Evolutionary conservation across 345 rosid species (phyloP).

Genomic region (Luvunga scandens): DNA sequence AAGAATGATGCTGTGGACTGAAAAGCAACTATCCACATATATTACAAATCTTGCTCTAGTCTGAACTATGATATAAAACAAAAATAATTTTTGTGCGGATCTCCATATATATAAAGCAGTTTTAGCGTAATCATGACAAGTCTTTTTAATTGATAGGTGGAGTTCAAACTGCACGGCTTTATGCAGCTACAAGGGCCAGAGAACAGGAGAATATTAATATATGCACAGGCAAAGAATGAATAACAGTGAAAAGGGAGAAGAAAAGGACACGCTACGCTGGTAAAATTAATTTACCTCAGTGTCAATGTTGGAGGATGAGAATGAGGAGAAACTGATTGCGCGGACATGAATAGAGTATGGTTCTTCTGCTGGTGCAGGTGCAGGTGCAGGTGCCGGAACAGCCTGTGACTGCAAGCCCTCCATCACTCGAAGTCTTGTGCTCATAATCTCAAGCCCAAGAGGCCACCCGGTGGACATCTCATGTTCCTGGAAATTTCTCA

Average conservation of each 20-base stretch:
- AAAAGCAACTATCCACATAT: not conserved
- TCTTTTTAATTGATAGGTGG: not conserved
- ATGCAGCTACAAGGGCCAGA: not conserved
- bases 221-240: not conserved
- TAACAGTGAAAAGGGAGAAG: not conserved
- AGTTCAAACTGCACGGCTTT: not conserved
- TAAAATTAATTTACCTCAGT: slow-evolving; percentile 37
- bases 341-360: slow-evolving; percentile 24
- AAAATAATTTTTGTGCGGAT: not conserved
- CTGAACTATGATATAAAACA: not conserved
- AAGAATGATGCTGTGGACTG: slow-evolving; percentile 62
- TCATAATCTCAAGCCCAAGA: slow-evolving; percentile 47
- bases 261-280: not conserved
- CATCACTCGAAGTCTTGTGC: slow-evolving; percentile 30
- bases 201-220: not conserved
- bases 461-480: slow-evolving; percentile 55
- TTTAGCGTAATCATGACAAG: not conserved
- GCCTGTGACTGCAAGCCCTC: slow-evolving; percentile 22
- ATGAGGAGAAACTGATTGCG: slow-evolving; percentile 38
- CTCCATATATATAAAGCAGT: not conserved
- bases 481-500: slow-evolving; percentile 29
- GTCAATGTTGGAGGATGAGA: slow-evolving; percentile 54
- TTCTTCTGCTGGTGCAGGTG: not conserved
- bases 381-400: slow-evolving; percentile 14
- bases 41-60: not conserved